Base-by-base conservation (phyloP, 306 rosid species). In the Glycyrrhiza uralensis region DNA sequence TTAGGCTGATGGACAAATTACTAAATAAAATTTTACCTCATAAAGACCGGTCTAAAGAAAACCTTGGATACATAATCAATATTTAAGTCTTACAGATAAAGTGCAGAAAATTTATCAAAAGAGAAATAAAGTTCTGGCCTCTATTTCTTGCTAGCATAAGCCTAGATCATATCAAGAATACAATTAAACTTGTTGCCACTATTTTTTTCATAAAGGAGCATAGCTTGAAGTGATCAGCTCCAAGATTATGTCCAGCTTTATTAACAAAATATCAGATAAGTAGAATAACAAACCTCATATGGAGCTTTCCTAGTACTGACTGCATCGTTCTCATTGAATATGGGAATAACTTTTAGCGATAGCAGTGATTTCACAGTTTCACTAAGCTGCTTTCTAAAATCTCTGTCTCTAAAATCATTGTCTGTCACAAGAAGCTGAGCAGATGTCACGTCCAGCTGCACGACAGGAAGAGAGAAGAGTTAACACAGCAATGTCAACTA, bases 371-470 rank as follows among this genome's bases (percentile, higher is more conserved):
- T 80, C 82, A 94, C 82, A 20, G 97, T 94, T 77, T 91, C 96
- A 26, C 22, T 68, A 65, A 94, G 91, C 76, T 94, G 99, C 72
- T 67, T 87, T 83, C 99, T 89, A 67, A 94, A 94, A 81, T 84
- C 90, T 65, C n/a, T 85, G 74, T 89, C 99, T 83, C 96, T 89
- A 83, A 94, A 94, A 85, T 94, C 99, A 52, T 77, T 86, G 79
- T 94, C 99, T 0, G 99, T 94, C 66, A 94, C 99, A 56, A 94
- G 97, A 82, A 89, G 95, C 80, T 94, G 99, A 69, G 99, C 99
- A 35, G 93, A 89, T 70, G 97, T 86, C 75, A 94, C 70, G 51
- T 94, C 99, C 71, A 94, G 90, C 99, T 94, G 88, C 83, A 84
- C 30, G 26, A 50, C 24, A 76, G 29, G 61, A 5, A 69, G 72